Evolutionary conservation across 768 basidiomycete genomes (phyloP), one percentile per base, ranked within the genome.

Genomic region (Amanita subjunquillea): DNA sequence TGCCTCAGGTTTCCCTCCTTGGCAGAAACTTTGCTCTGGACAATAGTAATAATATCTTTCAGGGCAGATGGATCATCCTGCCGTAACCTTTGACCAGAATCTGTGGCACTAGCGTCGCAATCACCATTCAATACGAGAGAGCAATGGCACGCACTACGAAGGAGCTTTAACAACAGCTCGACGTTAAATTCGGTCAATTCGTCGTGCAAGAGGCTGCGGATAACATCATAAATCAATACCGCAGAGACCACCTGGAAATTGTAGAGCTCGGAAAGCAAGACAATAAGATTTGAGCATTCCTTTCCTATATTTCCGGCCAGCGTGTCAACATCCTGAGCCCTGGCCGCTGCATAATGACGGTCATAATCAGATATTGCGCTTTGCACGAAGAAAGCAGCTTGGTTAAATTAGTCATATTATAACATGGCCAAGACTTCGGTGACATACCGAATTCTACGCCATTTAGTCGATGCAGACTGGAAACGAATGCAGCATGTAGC

Each of bases 241-340:
- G 83, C 91, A 2, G 90, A 90, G 50, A 98, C 79, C 22, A 97
- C 90, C 68, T 92, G 89, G 63, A 97, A 93, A 63, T 97, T 97
- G 72, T 97, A 98, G 17, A 99, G 71, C 63, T 97, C 93, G 2
- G 91, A 88, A 20, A 97, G 68, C 22, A 98, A 77, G 1, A 90
- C 80, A 39, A 95, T 76, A 32, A 99, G 69, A 63, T 99, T 98
- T 8, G 87, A 82, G 57, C 83, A 83, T 62, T 95, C 91, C 68
- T 98, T 99, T 29, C 91, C 89, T 5, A 70, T 64, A 2, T 67
- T 70, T 20, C 72, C 72, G 15, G 60, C 59, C 2, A 47, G 48
- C 13, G 57, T 36, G 15, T 46, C 55, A 23, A 51, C 51, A 15
- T 45, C 49, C n/a, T 42, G 40, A 34, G 50, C 61, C 64, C 67